phyloP scores from a whole-genome alignment of 2,329 filamentous ascomycete species.

The Talaromyces sp. region DNA sequence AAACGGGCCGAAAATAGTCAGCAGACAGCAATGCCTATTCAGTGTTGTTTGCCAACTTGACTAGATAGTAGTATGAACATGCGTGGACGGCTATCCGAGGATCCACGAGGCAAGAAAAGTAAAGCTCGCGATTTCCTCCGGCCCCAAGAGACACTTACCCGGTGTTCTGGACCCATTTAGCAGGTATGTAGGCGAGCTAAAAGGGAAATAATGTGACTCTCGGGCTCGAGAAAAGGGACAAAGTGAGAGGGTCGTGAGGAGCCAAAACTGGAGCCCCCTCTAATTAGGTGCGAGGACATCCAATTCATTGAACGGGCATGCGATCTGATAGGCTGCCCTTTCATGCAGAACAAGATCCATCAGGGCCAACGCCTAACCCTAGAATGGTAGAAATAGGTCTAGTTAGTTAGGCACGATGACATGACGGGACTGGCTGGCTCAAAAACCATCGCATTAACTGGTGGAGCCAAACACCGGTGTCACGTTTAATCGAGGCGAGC shows the following conservation, averaged over 20 bases:
- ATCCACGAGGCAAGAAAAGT: background rate
- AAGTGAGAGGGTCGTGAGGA: background rate
- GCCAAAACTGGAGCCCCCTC: background rate
- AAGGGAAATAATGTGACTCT: conserved; percentile 2
- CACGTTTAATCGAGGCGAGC: background rate
- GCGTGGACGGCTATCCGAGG: conserved; percentile 1
- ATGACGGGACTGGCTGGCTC: background rate
- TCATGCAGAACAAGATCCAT: conserved; percentile 10
- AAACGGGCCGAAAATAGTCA: background rate
- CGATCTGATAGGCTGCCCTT: conserved; percentile 12
- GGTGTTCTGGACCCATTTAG: conserved; percentile 2
- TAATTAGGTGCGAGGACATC: background rate
- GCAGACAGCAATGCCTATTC: background rate
- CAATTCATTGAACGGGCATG: background rate
- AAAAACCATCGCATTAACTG: too few species aligned
- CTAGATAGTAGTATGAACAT: background rate
- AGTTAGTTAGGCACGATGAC: background rate
- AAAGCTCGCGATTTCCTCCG: background rate
- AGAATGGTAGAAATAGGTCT: background rate
- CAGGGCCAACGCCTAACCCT: background rate
- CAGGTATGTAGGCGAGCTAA: conserved; percentile 2
- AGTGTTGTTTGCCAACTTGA: background rate
- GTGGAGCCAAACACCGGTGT: background rate
- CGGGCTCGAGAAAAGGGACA: background rate
- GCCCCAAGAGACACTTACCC: background rate